Evolutionary conservation across 768 basidiomycete genomes (phyloP), one percentile per base, ranked within the genome.

Genomic region (Filobasidium floriforme): DNA sequence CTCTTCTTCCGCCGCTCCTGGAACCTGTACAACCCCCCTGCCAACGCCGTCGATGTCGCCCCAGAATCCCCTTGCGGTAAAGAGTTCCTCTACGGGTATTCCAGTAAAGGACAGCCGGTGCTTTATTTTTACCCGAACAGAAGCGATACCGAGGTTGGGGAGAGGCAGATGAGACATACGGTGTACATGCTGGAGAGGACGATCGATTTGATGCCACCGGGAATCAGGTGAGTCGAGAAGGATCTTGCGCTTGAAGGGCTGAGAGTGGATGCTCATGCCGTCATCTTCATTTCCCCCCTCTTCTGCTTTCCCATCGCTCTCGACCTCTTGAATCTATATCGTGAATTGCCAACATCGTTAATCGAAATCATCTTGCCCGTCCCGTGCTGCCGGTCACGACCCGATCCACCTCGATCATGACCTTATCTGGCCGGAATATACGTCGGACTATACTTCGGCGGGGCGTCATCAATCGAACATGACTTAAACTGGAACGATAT

Each of bases 171-270:
- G 59, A 61, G 41, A 41, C 67, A 68, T 65, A 59, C 60, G 37
- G 63, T 68, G 1, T 68, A 65, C 41, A 68, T 68, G 67, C 18
- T 68, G 44, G 67, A 68, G 57, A 5, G 67, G 40, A 68, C 67
- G 59, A 54, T 54, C 26, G 67, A 68, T 62, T 12, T 68, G 46
- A 64, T 68, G 57, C 63, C 67, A 1, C 40, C 59, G 24, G 67
- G 67, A 3, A 57, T 68, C 1, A 55, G n/a, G 66, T 67, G 54
- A 57, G 66, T 62, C 2, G 22, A 5, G 6, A 11, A 6, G 18
- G 2, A 11, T 11, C n/a, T 29, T n/a, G 59, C 18, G 59, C 9
- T 40, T 11, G 32, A 11, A 37, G 7, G 43, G 24, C 14, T 43
- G 60, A 61, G 41, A 24, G 26, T 44, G 26, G 60, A n/a, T 24